phyloP scores from a whole-genome alignment of 805 yeast genomes.

The Barnettozyma siamensis region DNA sequence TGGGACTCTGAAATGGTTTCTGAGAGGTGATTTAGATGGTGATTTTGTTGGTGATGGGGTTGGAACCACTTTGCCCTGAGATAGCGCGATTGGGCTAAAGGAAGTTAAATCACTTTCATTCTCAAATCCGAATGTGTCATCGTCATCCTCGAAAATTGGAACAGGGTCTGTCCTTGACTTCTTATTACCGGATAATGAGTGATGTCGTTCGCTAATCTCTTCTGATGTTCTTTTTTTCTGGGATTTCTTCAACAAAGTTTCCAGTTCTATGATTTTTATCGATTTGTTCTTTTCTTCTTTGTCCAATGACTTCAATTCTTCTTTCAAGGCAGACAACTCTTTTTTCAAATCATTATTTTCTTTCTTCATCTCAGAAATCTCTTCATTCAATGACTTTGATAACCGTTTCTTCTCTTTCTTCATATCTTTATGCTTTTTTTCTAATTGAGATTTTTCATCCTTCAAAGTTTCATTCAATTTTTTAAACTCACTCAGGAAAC shows the following conservation, averaged over 20 bases:
- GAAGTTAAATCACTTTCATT: conserved; percentile 11
- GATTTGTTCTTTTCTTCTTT: conserved; percentile 15
- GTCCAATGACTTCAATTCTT: conserved; percentile 1
- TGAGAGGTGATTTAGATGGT: conserved; percentile 2
- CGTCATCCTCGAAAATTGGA: conserved; percentile 3
- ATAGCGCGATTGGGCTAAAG: conserved; percentile 16
- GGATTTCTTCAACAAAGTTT: neutral
- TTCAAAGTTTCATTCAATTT: neutral
- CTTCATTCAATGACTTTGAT: neutral
- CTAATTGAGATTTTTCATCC: neutral
- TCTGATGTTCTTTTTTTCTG: conserved; percentile 17
- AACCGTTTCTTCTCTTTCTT: neutral
- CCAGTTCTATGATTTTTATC: conserved; percentile 12
- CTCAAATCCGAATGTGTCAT: conserved; percentile 9
- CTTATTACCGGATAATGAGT: no score
- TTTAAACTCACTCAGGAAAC: neutral
- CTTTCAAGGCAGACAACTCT: neutral
- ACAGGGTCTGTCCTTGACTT: no score
- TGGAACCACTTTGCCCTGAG: neutral
- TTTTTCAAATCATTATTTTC: conserved; percentile 2
- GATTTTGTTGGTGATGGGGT: no score
- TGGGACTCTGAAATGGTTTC: neutral
- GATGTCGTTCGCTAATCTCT: no score
- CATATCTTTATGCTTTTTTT: neutral
- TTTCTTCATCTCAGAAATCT: conserved; percentile 1